Percentiles rank a stretch among this genome's conserved stretches.
phyloP scores from a whole-genome alignment of 1,284 basidiomycete species.

The Mycosarcoma mackinlayi region DNA sequence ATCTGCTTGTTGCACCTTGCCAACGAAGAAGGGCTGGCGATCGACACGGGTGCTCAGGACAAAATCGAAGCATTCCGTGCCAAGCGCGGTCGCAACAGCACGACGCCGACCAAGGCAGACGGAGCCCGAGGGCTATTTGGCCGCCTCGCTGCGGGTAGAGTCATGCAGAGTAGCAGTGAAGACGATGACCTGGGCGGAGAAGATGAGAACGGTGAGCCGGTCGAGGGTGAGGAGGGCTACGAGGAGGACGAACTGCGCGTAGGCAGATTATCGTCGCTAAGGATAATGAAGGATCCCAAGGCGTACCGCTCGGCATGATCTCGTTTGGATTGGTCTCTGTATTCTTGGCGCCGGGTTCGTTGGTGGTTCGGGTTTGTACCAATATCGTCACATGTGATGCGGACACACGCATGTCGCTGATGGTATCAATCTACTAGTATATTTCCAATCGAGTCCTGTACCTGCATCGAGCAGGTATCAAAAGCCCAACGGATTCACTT shows the following conservation, averaged over 20 bases:
- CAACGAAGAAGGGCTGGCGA: constrained; percentile 85
- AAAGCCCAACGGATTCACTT: constrained; percentile 29
- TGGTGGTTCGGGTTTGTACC: neutral
- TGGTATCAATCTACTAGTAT: neutral
- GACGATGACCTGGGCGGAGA: constrained; percentile 68
- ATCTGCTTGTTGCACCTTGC: constrained; percentile 95
- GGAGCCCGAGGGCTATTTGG: constrained; percentile 17
- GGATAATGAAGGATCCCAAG: constrained; percentile 60
- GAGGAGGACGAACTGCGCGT: constrained; percentile 50
- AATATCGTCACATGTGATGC: neutral
- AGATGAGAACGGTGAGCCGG: constrained; percentile 29
- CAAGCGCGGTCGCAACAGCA: constrained; percentile 38
- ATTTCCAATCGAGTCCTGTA: no score
- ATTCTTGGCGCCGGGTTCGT: neutral
- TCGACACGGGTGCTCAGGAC: constrained; percentile 50
- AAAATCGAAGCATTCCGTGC: constrained; percentile 41
- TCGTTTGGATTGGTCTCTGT: neutral
- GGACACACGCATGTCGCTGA: constrained; percentile 6
- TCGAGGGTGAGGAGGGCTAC: constrained; percentile 42
- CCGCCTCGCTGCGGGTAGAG: constrained; percentile 22
- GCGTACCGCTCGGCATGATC: constrained; percentile 53
- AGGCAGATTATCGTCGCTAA: constrained; percentile 46
- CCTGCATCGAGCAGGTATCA: neutral
- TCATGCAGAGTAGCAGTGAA: constrained; percentile 67
- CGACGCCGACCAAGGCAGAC: constrained; percentile 29